Evolutionary conservation across 2,329 filamentous ascomycete species (phyloP).

Genomic region (Fusarium scirpi): DNA sequence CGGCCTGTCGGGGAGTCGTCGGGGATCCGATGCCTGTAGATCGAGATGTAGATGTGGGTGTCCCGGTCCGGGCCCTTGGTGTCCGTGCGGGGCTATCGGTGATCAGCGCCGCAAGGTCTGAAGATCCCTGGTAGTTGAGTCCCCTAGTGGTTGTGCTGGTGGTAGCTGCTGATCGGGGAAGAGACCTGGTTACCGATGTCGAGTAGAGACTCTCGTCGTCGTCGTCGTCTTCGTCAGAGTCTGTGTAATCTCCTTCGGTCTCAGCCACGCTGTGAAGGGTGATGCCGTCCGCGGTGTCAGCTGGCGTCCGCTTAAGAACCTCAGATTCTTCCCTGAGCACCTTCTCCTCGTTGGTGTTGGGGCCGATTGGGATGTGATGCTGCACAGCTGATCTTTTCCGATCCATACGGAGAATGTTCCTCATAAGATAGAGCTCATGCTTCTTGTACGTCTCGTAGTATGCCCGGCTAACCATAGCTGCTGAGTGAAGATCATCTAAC

Average conservation of each 20-base stretch:
- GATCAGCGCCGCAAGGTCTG: slow-evolving; percentile 28
- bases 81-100: slow-evolving; percentile 36
- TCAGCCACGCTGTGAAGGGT: slow-evolving; percentile 50
- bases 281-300: slow-evolving; percentile 47
- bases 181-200: slow-evolving; percentile 31
- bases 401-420: slow-evolving; percentile 51
- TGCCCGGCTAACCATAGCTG: slow-evolving; percentile 56
- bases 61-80: slow-evolving; percentile 34
- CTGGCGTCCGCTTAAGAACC: slow-evolving; percentile 46
- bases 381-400: slow-evolving; percentile 35
- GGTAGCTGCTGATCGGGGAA: slow-evolving; percentile 25
- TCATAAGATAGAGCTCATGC: slow-evolving; percentile 57
- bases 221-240: slow-evolving; percentile 43
- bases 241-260: slow-evolving; percentile 43
- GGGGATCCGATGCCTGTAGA: slow-evolving; percentile 35
- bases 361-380: slow-evolving; percentile 40
- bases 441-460: slow-evolving; percentile 61
- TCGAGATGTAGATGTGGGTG: slow-evolving; percentile 38
- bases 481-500: slow-evolving; percentile 57
- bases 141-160: slow-evolving; percentile 26
- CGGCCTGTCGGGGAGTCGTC: slow-evolving; percentile 37
- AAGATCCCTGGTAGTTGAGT: slow-evolving; percentile 24
- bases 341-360: slow-evolving; percentile 52
- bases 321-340: slow-evolving; percentile 50
- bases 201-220: slow-evolving; percentile 45